Conservation (phyloP, 768 basidiomycete genomes). For the Fomitopsis pulvina region DNA sequence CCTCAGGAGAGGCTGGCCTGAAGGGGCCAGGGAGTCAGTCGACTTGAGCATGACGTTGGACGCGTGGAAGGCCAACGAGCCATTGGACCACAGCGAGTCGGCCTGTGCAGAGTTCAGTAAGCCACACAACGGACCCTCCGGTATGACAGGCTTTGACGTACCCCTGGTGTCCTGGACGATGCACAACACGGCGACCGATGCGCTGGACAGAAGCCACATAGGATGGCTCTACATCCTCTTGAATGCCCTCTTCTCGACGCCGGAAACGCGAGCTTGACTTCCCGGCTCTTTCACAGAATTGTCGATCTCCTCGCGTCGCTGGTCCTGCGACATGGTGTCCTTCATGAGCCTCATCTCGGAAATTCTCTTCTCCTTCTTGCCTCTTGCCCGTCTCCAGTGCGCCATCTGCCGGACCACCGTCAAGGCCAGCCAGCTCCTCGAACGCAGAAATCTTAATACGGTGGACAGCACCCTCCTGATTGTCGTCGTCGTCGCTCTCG, state of each 20-base stretch:
- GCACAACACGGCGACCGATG: slow-evolving; percentile 61
- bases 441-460: slow-evolving; percentile 63
- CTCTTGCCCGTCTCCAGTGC: slow-evolving; percentile 12
- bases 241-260: slow-evolving; percentile 25
- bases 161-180: slow-evolving; percentile 43
- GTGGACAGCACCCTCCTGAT: slow-evolving; percentile 33
- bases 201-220: slow-evolving; percentile 43
- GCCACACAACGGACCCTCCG: background rate
- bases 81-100: slow-evolving; percentile 15
- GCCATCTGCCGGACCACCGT: slow-evolving; percentile 24
- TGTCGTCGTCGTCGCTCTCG: slow-evolving; percentile 36
- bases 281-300: slow-evolving; percentile 71
- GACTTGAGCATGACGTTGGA: slow-evolving; percentile 68
- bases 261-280: slow-evolving; percentile 27
- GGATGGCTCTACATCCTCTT: slow-evolving; percentile 22
- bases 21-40: slow-evolving; percentile 37
- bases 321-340: slow-evolving; percentile 71
- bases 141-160: slow-evolving; percentile 8
- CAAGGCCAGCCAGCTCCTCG: slow-evolving; percentile 59
- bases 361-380: slow-evolving; percentile 56
- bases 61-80: slow-evolving; percentile 43
- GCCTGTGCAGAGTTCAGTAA: slow-evolving; percentile 9
- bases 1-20: slow-evolving; percentile 12
- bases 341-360: slow-evolving; percentile 99
- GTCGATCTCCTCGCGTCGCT: slow-evolving; percentile 52